Percentiles rank a stretch among this genome's conserved stretches.
phyloP scores from a whole-genome alignment of 768 basidiomycete genomes.

The Rhizopogon roseolus region DNA sequence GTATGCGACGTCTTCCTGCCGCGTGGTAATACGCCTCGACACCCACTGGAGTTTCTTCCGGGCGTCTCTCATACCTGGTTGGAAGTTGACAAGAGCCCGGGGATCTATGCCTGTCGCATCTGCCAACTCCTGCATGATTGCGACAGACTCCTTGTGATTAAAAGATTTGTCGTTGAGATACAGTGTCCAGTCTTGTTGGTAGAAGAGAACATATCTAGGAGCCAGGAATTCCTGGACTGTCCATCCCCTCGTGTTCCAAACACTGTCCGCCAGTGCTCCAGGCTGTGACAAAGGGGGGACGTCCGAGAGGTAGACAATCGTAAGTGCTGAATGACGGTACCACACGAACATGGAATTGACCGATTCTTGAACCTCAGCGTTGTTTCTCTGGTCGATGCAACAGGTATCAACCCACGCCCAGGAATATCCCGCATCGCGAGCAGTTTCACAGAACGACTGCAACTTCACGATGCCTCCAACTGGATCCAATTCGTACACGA shows the following conservation, averaged over 20 bases:
- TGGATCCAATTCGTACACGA: neutral
- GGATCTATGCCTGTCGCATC: neutral
- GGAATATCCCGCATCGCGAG: neutral
- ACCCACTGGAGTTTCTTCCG: conserved; percentile 6
- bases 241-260: conserved; percentile 21
- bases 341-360: neutral
- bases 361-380: neutral
- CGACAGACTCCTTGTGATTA: neutral
- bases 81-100: neutral
- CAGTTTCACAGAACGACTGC: neutral
- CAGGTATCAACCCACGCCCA: neutral
- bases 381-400: neutral
- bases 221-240: conserved; percentile 24
- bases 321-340: neutral
- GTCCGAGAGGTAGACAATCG: neutral
- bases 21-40: conserved; percentile 7
- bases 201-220: conserved; percentile 21
- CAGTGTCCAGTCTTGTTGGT: conserved; percentile 16
- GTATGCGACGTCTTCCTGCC: conserved; percentile 9
- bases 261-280: neutral
- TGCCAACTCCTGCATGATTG: neutral
- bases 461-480: neutral
- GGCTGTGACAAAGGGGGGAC: neutral
- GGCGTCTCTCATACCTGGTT: neutral
- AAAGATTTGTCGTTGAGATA: neutral